Base-by-base conservation (phyloP, 192 early-diverging fungal genomes). In the Irineochytrium annulatum region DNA sequence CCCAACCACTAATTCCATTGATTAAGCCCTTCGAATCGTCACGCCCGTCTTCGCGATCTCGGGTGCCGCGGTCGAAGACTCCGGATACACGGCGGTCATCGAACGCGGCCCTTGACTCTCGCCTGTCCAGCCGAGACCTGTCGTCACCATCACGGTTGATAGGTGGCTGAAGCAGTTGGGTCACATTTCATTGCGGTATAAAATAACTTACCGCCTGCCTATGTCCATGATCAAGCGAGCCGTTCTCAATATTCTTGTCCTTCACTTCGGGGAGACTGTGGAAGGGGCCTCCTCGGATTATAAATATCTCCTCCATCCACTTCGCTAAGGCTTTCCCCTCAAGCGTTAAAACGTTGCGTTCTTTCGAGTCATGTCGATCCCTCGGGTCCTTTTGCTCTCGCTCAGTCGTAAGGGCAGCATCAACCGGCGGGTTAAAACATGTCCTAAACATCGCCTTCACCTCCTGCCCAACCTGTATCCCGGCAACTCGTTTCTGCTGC, bases 261-360 rank as follows among this genome's bases (percentile, higher is more conserved):
- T 34, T n/a, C 16, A 65, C 57, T 52, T 65, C 63, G 35, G 56
- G 45, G 20, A 65, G 30, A 30, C 34, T 20, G 49, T 48, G 46
- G 34, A 65, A 65, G 3, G 57, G 29, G 22, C 35, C 44, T 24
- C 57, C 63, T 3, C 24, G 43, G 16, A 31, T 33, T 6, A 43
- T 56, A 65, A 65, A 65, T n/a, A 45, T 44, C 14, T 59, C 44
- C 20, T 43, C 34, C 43, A 65, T 32, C 63, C 63, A 65, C 11
- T 58, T 55, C 5, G 33, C 16, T 3, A 58, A 24, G 20, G 17
- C 33, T 45, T 44, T 27, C 4, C 33, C 20, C 28, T 39, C 29
- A 14, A 65, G 6, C 1, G 52, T 46, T n/a, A 65, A 58, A 51
- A 22, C 6, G 14, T 39, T 44, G 32, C 51, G 52, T n/a, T n/a